These are phyloP conservation scores for Microdochium nivale DNA, from an alignment of 2,329 filamentous ascomycete genomes.

Conservation along the genomic window DNA sequence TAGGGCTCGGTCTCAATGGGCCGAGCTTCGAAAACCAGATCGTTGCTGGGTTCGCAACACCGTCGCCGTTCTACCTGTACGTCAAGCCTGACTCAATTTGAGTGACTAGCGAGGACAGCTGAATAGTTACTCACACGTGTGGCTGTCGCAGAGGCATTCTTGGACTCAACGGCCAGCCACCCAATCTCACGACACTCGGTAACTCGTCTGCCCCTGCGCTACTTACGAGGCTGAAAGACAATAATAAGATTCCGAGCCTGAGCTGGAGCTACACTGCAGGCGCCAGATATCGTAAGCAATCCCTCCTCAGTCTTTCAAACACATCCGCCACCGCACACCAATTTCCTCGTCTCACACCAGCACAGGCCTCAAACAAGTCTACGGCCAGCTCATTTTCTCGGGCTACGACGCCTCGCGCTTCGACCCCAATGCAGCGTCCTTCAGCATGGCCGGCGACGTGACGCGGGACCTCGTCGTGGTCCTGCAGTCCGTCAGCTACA, in stretches of 20 bases:
- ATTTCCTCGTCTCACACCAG: slow-evolving; percentile 2
- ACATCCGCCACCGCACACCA: neutral
- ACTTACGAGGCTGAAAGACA: slow-evolving; percentile 24
- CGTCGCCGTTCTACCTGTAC: slow-evolving; percentile 27
- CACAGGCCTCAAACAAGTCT: slow-evolving; percentile 24
- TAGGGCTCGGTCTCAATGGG: slow-evolving; percentile 22
- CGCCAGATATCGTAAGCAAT: slow-evolving; percentile 27
- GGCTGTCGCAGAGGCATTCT: slow-evolving; percentile 27
- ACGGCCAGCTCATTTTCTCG: slow-evolving; percentile 28
- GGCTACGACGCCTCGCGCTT: slow-evolving; percentile 32
- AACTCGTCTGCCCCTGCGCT: slow-evolving; percentile 26
- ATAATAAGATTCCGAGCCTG: slow-evolving; percentile 26
- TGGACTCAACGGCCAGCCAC: slow-evolving; percentile 26
- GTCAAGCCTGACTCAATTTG: slow-evolving; percentile 3
- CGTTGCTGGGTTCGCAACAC: slow-evolving; percentile 21
- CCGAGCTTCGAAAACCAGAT: slow-evolving; percentile 21
- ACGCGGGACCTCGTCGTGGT: slow-evolving; percentile 26
- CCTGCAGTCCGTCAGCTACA: slow-evolving; percentile 28
- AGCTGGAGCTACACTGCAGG: slow-evolving; percentile 35
- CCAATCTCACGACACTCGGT: slow-evolving; percentile 26
- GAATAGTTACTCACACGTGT: too few species aligned
- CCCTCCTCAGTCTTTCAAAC: neutral
- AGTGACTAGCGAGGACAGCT: too few species aligned
- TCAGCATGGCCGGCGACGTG: slow-evolving; percentile 24
- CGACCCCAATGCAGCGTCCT: slow-evolving; percentile 24